Evolutionary conservation across 2,329 filamentous ascomycete genomes (phyloP), one percentile per base, ranked within the genome.

Genomic region (Venturia nashicola): DNA sequence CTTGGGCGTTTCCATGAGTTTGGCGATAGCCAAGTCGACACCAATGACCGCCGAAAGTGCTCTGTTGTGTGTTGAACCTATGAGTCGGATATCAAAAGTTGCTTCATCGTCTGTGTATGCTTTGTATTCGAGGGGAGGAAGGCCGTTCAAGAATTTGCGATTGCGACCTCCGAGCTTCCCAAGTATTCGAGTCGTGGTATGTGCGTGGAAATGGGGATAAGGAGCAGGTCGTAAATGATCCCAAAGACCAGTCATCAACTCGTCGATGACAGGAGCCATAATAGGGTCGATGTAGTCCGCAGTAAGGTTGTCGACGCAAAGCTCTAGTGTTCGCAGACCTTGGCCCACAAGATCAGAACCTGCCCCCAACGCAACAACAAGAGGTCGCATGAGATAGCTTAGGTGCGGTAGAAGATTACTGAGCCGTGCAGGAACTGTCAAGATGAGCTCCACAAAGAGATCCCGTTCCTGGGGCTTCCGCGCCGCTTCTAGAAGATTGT

Each of bases 251-350:
- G 91, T 94, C 94, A 99, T 99, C 55, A 99, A 80, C 72, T 99
- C 94, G 70, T 99, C 93, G 74, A 99, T 97, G 34, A 97, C 95
- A 0, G 94, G 95, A 2, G 93, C 91, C 93, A 99, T 99, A 70
- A 99, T 97, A 0, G 94, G 95, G 70, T 99, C 94, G 16, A 99
- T 79, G 71, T 99, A 99, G 71, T 99, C 94, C 0, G 94, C 93
- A 0, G 95, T 99, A 0, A 99, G 82, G 69, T 99, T 99, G 67
- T 99, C 94, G 20, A 99, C 94, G 71, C 94, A 99, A 1, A 99
- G 83, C 71, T 99, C 94, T 5, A 99, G 79, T 0, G 94, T 99
- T 36, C 95, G 82, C 7, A 99, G 80, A 0, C 94, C 94, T 74
- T 99, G 95, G 0, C 92, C 92, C 20, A 99, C 93, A 46, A 99